Evolutionary conservation across 495 filamentous ascomycete species (phyloP).

Genomic region (Aspergillus biplanus): DNA sequence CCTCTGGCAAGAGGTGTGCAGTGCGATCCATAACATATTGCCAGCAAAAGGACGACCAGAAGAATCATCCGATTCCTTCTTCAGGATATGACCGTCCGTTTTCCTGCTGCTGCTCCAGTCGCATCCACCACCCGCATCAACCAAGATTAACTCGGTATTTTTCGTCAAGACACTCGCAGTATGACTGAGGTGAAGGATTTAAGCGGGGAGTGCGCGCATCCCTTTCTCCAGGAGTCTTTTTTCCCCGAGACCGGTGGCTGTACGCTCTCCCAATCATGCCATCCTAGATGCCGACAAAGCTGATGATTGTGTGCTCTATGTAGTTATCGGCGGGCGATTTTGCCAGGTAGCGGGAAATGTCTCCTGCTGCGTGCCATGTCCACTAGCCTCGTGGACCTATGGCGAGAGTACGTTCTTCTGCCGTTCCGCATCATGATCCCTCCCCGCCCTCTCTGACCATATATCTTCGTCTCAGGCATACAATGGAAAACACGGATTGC

Average conservation of each 20-base stretch:
- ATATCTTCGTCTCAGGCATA: conserved; percentile 3
- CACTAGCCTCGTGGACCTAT: conserved; percentile 82
- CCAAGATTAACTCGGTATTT: conserved; percentile 4
- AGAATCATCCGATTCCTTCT: background rate
- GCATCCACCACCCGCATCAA: conserved; percentile 16
- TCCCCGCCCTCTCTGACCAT: background rate
- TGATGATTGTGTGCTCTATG: conserved; percentile 16
- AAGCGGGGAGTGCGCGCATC: conserved; percentile 60
- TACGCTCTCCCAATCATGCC: conserved; percentile 39
- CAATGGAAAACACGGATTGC: conserved; percentile 58
- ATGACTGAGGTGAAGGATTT: conserved; percentile 31
- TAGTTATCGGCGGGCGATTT: conserved; percentile 71
- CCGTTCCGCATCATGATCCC: background rate
- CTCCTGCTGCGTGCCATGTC: conserved; percentile 89
- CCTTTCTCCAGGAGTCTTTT: conserved; percentile 62
- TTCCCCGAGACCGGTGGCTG: conserved; percentile 68
- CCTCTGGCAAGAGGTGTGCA: conserved; percentile 26
- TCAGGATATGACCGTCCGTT: conserved; percentile 22
- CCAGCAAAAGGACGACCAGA: background rate
- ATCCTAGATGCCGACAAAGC: background rate
- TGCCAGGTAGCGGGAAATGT: conserved; percentile 52
- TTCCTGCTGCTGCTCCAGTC: conserved; percentile 12
- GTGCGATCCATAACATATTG: background rate
- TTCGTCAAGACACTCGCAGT: conserved; percentile 18
- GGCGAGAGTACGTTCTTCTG: conserved; percentile 60